Percentiles rank a stretch among this genome's conserved stretches.
Conservation (phyloP, 441 rosid species). For the Pelargonium australe region DNA sequence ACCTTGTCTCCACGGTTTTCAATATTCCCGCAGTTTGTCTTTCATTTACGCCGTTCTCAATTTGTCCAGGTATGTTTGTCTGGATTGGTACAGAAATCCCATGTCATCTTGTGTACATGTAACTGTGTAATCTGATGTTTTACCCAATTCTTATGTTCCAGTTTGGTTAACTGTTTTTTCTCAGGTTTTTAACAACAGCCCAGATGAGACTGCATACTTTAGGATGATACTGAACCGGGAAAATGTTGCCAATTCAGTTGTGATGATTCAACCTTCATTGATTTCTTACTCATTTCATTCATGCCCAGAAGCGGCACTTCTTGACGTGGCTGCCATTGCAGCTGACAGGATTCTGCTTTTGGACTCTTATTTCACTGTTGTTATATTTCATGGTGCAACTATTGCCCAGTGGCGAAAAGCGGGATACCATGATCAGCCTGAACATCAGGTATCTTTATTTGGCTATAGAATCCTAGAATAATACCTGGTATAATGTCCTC, state of each 20-base stretch:
- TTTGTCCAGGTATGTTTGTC: conserved; percentile 69
- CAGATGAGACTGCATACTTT: conserved; percentile 92
- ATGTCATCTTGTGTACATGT: no score
- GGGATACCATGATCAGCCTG: conserved; percentile 84
- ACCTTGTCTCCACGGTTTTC: conserved; percentile 70
- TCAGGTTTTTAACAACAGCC: conserved; percentile 91
- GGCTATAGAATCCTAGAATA: background rate
- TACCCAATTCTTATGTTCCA: no score
- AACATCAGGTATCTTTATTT: conserved; percentile 54
- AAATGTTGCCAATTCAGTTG: conserved; percentile 77
- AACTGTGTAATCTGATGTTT: no score
- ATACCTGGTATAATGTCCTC: background rate
- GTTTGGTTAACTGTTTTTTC: background rate
- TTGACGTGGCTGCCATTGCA: conserved; percentile 82
- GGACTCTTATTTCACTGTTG: conserved; percentile 78
- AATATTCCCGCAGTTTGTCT: conserved; percentile 80
- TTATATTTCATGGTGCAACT: conserved; percentile 84
- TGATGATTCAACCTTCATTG: conserved; percentile 95
- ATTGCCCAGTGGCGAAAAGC: conserved; percentile 95
- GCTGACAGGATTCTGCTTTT: conserved; percentile 80
- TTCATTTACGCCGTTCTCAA: conserved; percentile 90
- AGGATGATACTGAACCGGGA: conserved; percentile 82
- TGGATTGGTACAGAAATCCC: no score
- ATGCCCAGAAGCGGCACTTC: conserved; percentile 74
- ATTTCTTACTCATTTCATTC: conserved; percentile 84